Conservation (phyloP, 2,329 filamentous ascomycete genomes). For the Nothomitra cinnamomea region DNA sequence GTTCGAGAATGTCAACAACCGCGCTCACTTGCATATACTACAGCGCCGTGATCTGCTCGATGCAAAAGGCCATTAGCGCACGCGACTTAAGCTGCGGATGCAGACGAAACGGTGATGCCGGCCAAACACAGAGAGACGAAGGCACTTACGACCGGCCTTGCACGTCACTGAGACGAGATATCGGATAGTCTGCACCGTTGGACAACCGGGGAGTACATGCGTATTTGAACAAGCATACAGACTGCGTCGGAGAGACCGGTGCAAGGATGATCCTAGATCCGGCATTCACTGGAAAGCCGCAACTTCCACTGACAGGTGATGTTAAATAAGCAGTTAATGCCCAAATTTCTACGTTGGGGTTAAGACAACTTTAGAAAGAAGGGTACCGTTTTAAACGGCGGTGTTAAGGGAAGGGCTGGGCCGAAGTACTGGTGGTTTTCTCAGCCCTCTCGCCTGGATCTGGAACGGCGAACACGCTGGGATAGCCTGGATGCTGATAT, state of each 20-base stretch:
- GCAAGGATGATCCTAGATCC: conserved; percentile 1
- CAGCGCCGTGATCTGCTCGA: neutral
- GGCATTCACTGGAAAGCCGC: conserved; percentile 1
- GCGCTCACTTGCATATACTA: neutral
- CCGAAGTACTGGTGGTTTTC: neutral
- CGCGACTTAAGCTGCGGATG: neutral
- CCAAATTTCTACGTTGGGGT: neutral
- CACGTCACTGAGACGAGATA: conserved; percentile 1
- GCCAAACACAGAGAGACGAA: no score
- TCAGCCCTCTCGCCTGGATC: conserved; percentile 3
- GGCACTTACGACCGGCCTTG: neutral
- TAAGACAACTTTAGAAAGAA: neutral
- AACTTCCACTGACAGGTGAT: neutral
- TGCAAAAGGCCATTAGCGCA: neutral
- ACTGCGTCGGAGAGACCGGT: neutral
- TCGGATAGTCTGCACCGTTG: neutral
- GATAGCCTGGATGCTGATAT: conserved; percentile 1
- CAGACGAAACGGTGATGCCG: neutral
- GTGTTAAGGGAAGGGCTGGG: neutral
- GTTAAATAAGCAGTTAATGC: neutral
- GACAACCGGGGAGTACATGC: conserved; percentile 1
- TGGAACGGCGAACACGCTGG: neutral
- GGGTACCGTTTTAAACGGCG: neutral
- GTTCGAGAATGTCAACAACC: conserved; percentile 3
- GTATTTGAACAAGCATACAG: conserved; percentile 4